These are phyloP conservation scores for Murraya koenigii DNA, from an alignment of 345 rosid species.

Conservation along the genomic window DNA sequence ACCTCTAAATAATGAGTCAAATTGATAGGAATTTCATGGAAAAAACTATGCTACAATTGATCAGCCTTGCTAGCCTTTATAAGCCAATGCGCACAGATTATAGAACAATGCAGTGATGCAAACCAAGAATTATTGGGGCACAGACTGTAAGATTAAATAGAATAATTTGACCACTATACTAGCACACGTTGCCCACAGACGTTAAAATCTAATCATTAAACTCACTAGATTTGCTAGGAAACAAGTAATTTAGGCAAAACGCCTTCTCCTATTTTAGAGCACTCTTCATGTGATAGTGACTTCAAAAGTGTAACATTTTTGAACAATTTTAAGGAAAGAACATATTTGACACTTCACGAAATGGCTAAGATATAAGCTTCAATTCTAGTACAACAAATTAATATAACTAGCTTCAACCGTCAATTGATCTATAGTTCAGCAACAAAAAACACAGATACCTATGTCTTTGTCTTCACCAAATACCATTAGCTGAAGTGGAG, in stretches of 20 bases:
- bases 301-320: not conserved
- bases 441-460: not conserved
- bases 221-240: not conserved
- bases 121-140: not conserved
- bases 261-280: not conserved
- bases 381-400: not conserved
- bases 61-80: not conserved
- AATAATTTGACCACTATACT: not conserved
- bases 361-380: not conserved
- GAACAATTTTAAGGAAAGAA: not conserved
- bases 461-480: not conserved
- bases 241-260: not conserved
- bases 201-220: not conserved
- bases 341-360: not conserved
- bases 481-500: not conserved
- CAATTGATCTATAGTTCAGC: not conserved
- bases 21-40: not conserved
- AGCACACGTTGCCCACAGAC: not conserved
- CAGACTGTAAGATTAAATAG: not conserved
- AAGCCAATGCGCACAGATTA: not conserved
- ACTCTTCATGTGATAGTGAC: not conserved
- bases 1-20: constrained; percentile 2
- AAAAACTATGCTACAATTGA: not conserved
- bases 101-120: not conserved
- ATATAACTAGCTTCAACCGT: not conserved